Percentiles rank a stretch among this genome's conserved stretches.
phyloP scores from a whole-genome alignment of 371 early-diverging fungal genomes.

The Capniomyces stellatus region DNA sequence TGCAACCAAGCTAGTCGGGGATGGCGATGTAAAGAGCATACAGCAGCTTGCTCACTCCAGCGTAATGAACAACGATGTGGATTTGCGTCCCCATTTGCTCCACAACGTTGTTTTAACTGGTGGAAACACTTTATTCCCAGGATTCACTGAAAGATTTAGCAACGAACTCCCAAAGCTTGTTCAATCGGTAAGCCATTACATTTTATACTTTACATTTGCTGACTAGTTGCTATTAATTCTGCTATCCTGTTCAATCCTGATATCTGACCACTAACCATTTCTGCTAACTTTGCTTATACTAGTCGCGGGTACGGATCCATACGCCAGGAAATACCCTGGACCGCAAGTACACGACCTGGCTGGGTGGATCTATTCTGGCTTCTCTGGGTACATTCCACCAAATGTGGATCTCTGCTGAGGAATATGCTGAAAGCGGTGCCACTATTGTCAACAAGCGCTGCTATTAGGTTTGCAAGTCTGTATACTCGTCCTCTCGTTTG shows the following conservation, averaged over 20 bases:
- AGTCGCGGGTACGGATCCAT: constrained; percentile 63
- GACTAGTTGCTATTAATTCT: not conserved
- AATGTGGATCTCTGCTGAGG: constrained; percentile 85
- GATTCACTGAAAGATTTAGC: constrained; percentile 53
- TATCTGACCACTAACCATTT: not conserved
- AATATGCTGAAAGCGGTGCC: constrained; percentile 80
- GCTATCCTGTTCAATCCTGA: not conserved
- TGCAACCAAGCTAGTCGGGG: constrained; percentile 10
- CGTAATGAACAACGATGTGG: constrained; percentile 61
- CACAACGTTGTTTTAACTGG: constrained; percentile 75
- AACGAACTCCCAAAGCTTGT: not conserved
- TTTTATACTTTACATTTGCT: not conserved
- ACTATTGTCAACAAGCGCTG: constrained; percentile 76
- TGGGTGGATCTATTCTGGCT: constrained; percentile 90
- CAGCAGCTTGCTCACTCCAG: constrained; percentile 49
- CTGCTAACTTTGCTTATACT: too few relatives aligned
- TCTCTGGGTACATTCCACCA: constrained; percentile 92
- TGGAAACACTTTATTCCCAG: constrained; percentile 70
- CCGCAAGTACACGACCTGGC: constrained; percentile 80
- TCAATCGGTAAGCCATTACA: not conserved
- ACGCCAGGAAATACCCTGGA: constrained; percentile 60
- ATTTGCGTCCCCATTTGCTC: constrained; percentile 63
- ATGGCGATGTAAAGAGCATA: constrained; percentile 25
- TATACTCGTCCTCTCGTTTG: too few relatives aligned
- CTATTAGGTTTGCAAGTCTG: too few relatives aligned